phyloP scores from a whole-genome alignment of 768 basidiomycete genomes.

The Leccinum subtestaceum region DNA sequence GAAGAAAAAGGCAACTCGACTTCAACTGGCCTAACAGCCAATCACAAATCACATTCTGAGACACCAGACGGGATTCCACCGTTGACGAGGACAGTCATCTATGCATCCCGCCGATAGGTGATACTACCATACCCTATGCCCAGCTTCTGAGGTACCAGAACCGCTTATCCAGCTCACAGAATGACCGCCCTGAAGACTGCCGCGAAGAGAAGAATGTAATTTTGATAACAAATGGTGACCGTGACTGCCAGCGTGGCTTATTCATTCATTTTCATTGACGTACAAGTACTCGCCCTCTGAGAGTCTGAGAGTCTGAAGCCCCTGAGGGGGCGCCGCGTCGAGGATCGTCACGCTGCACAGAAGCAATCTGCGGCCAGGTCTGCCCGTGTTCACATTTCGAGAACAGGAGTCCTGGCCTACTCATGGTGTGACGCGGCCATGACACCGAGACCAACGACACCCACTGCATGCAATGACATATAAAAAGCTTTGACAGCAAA shows the following conservation, averaged over 20 bases:
- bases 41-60: not conserved
- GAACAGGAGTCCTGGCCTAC: not conserved
- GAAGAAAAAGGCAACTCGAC: not conserved
- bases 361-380: not conserved
- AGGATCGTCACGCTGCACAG: not conserved
- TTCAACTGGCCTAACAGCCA: not conserved
- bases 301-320: not conserved
- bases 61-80: not conserved
- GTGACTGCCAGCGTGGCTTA: no score
- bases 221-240: not conserved
- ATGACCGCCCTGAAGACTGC: not conserved
- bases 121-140: not conserved
- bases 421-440: conserved; percentile 1
- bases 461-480: not conserved
- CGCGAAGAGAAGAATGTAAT: not conserved
- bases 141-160: not conserved
- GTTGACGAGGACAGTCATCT: not conserved
- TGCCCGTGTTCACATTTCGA: conserved; percentile 2
- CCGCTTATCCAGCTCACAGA: not conserved
- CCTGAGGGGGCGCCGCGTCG: not conserved
- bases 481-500: not conserved
- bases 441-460: not conserved
- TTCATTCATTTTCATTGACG: not conserved
- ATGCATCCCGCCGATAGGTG: not conserved
- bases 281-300: not conserved